phyloP scores from a whole-genome alignment of 1,139 yeast species.

The Waltiozyma sp. region DNA sequence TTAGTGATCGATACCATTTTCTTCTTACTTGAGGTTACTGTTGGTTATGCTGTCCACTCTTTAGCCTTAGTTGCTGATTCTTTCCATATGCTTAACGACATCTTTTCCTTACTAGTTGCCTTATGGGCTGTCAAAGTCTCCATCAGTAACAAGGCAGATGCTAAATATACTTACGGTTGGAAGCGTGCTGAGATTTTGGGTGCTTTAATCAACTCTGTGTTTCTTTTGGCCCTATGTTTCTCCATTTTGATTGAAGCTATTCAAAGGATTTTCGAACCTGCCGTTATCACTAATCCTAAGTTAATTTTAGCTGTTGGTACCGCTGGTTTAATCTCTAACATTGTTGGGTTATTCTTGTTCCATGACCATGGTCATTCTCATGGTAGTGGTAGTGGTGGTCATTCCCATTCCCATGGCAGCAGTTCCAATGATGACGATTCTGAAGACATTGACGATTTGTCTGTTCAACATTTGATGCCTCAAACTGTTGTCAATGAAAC shows the following conservation, averaged over 20 bases:
- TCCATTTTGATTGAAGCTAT: slow-evolving; percentile 88
- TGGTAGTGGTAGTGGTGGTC: slow-evolving; percentile 39
- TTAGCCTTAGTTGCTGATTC: slow-evolving; percentile 91
- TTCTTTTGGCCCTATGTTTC: slow-evolving; percentile 81
- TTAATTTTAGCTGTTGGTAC: slow-evolving; percentile 72
- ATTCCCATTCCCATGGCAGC: slow-evolving; percentile 25
- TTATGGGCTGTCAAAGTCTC: slow-evolving; percentile 95
- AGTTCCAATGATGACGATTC: slow-evolving; percentile 21
- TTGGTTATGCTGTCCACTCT: slow-evolving; percentile 85
- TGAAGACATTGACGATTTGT: slow-evolving; percentile 7
- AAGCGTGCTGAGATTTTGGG: slow-evolving; percentile 93
- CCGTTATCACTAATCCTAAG: slow-evolving; percentile 66
- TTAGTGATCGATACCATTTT: slow-evolving; percentile 70
- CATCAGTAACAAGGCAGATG: slow-evolving; percentile 71
- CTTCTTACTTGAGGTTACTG: slow-evolving; percentile 74
- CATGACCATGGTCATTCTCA: slow-evolving; percentile 84
- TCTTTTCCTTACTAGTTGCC: slow-evolving; percentile 80
- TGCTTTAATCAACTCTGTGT: slow-evolving; percentile 88
- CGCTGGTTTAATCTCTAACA: slow-evolving; percentile 73
- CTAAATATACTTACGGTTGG: slow-evolving; percentile 91
- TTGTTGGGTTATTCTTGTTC: slow-evolving; percentile 75
- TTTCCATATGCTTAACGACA: slow-evolving; percentile 95
- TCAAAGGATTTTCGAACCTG: slow-evolving; percentile 79
- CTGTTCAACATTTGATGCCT: slow-evolving; percentile 20
- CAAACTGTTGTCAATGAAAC: slow-evolving; percentile 20